Conservation (phyloP, 108 stramenopile genomes). For the Cyclostephanos invisitatus region DNA sequence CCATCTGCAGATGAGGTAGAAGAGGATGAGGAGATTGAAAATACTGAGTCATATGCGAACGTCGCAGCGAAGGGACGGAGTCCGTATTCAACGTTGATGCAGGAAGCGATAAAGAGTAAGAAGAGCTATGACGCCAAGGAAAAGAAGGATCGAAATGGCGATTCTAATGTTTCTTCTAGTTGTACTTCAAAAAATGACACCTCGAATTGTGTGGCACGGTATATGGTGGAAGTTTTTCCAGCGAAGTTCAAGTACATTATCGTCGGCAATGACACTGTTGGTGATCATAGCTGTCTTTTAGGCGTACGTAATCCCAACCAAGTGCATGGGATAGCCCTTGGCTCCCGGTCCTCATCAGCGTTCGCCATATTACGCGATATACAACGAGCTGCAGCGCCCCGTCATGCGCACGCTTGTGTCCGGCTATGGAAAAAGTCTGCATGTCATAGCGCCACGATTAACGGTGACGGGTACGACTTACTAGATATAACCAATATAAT, state of each 20-base stretch:
- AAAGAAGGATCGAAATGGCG: conserved; percentile 25
- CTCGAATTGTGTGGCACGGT: conserved; percentile 12
- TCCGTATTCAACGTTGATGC: conserved; percentile 41
- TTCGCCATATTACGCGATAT: conserved; percentile 53
- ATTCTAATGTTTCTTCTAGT: neutral
- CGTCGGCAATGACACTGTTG: conserved; percentile 28
- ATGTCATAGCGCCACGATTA: conserved; percentile 22
- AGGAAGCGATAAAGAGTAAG: conserved; percentile 40
- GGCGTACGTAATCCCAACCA: neutral
- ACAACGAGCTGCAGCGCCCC: conserved; percentile 54
- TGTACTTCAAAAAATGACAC: neutral
- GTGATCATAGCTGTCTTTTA: neutral
- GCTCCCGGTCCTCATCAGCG: conserved; percentile 44
- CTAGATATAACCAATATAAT: conserved; percentile 42
- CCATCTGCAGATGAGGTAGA: neutral
- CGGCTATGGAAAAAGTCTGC: conserved; percentile 61
- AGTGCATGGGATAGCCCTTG: conserved; percentile 61
- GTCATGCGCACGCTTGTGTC: conserved; percentile 56
- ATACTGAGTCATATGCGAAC: neutral
- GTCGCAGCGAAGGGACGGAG: neutral
- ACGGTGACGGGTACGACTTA: conserved; percentile 72
- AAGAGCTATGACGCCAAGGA: neutral
- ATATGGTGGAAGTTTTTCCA: conserved; percentile 70
- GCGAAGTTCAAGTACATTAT: conserved; percentile 62
- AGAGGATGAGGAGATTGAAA: neutral